Conservation (phyloP, 1,284 basidiomycete genomes). For the Pisolithus thermaeus region DNA sequence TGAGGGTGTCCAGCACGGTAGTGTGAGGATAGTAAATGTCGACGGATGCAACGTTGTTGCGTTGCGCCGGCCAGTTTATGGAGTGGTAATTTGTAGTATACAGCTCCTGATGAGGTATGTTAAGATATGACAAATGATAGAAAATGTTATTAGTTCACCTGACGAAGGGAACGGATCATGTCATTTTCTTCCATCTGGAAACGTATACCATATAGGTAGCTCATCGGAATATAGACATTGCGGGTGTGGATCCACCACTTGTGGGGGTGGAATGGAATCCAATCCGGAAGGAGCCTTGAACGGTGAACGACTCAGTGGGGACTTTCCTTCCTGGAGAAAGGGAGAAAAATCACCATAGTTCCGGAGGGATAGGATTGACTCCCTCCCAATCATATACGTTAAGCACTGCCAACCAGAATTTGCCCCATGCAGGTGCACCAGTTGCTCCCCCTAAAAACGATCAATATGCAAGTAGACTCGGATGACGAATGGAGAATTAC, state of each 20-base stretch:
- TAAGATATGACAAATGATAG: neutral
- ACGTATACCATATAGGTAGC: conserved; percentile 80
- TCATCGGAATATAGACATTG: conserved; percentile 87
- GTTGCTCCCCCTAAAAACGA: conserved; percentile 64
- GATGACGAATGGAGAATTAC: conserved; percentile 29
- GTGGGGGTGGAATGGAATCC: conserved; percentile 90
- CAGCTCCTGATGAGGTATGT: conserved; percentile 58
- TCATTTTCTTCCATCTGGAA: conserved; percentile 80
- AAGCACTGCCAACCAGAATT: conserved; percentile 92
- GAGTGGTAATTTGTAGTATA: conserved; percentile 81
- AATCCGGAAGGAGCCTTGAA: conserved; percentile 80
- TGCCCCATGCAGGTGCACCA: conserved; percentile 90
- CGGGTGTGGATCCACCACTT: conserved; percentile 99
- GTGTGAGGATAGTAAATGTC: conserved; percentile 90
- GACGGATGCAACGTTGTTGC: conserved; percentile 74
- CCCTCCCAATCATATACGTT: conserved; percentile 97
- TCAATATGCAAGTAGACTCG: conserved; percentile 2
- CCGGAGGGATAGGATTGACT: conserved; percentile 88
- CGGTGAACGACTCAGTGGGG: neutral
- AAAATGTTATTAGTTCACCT: conserved; percentile 41
- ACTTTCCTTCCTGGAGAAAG: neutral
- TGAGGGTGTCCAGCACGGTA: conserved; percentile 64
- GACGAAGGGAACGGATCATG: conserved; percentile 73
- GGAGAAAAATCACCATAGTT: conserved; percentile 67
- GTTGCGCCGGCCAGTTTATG: conserved; percentile 88